These are phyloP conservation scores for Pichia rugopelliculosa DNA, from an alignment of 805 yeast species.

Conservation along the genomic window DNA sequence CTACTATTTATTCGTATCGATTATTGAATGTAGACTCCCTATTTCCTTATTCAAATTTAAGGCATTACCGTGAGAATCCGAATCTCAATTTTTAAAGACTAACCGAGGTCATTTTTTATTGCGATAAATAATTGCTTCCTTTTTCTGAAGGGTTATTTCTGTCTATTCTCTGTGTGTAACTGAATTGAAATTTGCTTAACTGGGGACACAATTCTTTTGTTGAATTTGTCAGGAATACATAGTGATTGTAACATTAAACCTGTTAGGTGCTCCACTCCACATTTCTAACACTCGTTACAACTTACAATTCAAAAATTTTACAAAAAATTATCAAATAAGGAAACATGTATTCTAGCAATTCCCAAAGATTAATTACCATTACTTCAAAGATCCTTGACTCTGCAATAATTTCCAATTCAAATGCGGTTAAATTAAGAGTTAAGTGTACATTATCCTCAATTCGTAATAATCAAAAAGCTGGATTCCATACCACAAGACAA, in stretches of 20 bases:
- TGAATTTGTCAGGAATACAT: no score
- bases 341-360: neutral
- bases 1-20: neutral
- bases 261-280: no score
- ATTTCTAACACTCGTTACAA: neutral
- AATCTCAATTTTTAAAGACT: neutral
- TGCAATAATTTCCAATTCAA: neutral
- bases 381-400: constrained; percentile 3
- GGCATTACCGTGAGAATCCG: neutral
- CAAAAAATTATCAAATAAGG: neutral
- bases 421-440: neutral
- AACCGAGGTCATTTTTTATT: neutral
- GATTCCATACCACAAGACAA: constrained; percentile 5
- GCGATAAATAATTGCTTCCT: neutral
- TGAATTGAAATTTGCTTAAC: neutral
- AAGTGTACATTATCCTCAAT: constrained; percentile 1
- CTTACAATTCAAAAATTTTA: neutral
- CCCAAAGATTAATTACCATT: neutral
- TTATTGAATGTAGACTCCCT: neutral
- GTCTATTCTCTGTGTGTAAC: neutral
- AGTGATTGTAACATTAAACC: no score
- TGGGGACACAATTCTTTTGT: neutral
- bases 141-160: neutral
- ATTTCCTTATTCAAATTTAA: neutral
- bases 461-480: constrained; percentile 1